Conservation (phyloP, 2,329 filamentous ascomycete genomes). For the Diaporthe sp. region DNA sequence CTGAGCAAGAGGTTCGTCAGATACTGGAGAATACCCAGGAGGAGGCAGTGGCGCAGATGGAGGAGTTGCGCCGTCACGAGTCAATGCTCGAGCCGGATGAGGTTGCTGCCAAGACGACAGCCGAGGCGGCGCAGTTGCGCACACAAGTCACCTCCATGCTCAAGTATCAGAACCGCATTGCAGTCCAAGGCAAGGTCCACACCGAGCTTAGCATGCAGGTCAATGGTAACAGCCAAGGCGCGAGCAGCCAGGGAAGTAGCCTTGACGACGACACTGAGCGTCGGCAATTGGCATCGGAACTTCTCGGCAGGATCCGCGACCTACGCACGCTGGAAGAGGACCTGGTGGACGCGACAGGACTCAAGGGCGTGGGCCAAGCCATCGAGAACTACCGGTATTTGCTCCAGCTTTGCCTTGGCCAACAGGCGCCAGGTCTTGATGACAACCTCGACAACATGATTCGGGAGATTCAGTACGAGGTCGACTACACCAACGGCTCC, state of each 20-base stretch:
- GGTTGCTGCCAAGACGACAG: constrained; percentile 62
- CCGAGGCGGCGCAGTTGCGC: constrained; percentile 64
- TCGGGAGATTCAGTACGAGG: constrained; percentile 74
- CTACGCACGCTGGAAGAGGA: constrained; percentile 75
- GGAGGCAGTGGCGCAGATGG: constrained; percentile 75
- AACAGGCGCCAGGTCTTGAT: constrained; percentile 79
- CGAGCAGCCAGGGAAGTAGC: constrained; percentile 47
- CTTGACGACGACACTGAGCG: constrained; percentile 67
- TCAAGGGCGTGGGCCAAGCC: constrained; percentile 79
- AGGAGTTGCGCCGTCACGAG: constrained; percentile 62
- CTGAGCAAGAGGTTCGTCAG: constrained; percentile 76
- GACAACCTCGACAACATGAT: constrained; percentile 72
- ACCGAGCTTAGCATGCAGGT: constrained; percentile 61
- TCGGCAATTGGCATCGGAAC: constrained; percentile 69
- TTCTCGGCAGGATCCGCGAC: constrained; percentile 70
- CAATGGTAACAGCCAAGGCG: constrained; percentile 57
- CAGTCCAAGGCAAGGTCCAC: constrained; percentile 67
- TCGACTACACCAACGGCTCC: constrained; percentile 57
- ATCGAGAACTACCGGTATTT: constrained; percentile 81
- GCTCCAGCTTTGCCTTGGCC: constrained; percentile 77
- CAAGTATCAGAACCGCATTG: constrained; percentile 65
- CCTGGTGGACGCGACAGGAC: constrained; percentile 77
- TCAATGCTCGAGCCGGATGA: constrained; percentile 69
- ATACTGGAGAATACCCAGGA: constrained; percentile 76
- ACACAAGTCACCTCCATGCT: constrained; percentile 52